Base-by-base conservation (phyloP, 495 filamentous ascomycete genomes). In the Chaetomium tenue region DNA sequence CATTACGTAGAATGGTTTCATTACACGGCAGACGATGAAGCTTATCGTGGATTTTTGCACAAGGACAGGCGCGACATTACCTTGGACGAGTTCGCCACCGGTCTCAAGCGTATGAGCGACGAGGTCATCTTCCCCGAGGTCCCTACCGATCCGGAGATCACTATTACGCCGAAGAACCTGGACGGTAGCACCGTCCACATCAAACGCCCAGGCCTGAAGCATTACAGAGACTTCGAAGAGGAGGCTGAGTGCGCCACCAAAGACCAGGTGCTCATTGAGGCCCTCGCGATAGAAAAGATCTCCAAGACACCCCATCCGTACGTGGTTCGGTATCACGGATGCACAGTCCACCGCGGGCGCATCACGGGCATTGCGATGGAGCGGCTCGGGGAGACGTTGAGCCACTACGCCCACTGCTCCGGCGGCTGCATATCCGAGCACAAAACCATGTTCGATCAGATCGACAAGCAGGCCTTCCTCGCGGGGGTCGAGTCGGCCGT, bases 281-380 rank as follows among this genome's bases (percentile, higher is more conserved):
- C 7, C 0, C 44, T 47, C 44, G 44, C 9, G n/a, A 47, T 47
- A n/a, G 44, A 47, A n/a, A 47, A 47, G 44, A 22, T 47, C n/a
- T 47, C 44, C 44, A 47, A 47, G 44, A 47, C 44, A 22, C 51
- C 51, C 23, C 51, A 54, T 23, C 51, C 51, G 9, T 25, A 54
- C 51, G 26, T 54, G 15, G 26, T 54, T 23, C 26, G 26, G 9
- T 54, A 54, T 23, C 26, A 25, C 51, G 51, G 51, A 13, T 54
- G 51, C 26, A 13, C 26, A 3, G 51, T 54, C 51, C 26, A 33
- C 16, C 51, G 51, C 26, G 51, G 51, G 5, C 51, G 51, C 25
- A 54, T 54, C 26, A 54, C 51, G 13, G 13, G 0, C 15, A 54
- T 54, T 26, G 26, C 16, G 3, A 2, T 33, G 20, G 51, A 54